Base-by-base conservation (phyloP, 2,329 filamentous ascomycete species). In the Dactylellina leptospora region DNA sequence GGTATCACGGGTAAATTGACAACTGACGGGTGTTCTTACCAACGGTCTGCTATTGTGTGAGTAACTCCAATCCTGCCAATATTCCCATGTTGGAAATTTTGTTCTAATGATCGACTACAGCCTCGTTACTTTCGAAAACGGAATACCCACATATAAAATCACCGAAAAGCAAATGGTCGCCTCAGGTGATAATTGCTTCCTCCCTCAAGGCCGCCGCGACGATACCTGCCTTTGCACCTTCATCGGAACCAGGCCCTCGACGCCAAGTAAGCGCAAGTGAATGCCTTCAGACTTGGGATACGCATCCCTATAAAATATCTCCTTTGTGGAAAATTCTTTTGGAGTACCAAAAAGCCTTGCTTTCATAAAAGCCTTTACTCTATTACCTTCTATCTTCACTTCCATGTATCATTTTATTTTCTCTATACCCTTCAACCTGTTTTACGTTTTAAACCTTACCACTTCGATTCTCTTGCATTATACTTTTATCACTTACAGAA, bases 81-180 rank as follows among this genome's bases (percentile, higher is more conserved):
- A n/a, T n/a, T n/a, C n/a, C n/a, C n/a, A n/a, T n/a, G n/a, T n/a
- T n/a, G n/a, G n/a, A n/a, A n/a, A n/a, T n/a, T n/a, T n/a, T n/a
- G n/a, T n/a, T n/a, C n/a, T n/a, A n/a, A n/a, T n/a, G n/a, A n/a
- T n/a, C n/a, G n/a, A n/a, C n/a, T n/a, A 58, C 36, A 71, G 66
- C 13, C 51, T 58, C 4, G 51, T 71, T 20, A 63, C 66, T 3
- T 36, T 71, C 22, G 44, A 53, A 28, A 16, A 71, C 25, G 45
- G 36, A 6, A 42, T 58, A 16, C 25, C 66, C 25, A 71, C 66
- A 2, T 71, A 63, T 28, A 63, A 59, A 18, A 71, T 71, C 27
- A 71, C 58, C 25, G 66, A 71, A 48, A 55, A 63, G 28, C 66
- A 71, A 20, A 71, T 71, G 66, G 66, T 71, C 3, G 44, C 51